Base-by-base conservation (phyloP, 2,329 filamentous ascomycete species). In the Fusarium denticulatum region DNA sequence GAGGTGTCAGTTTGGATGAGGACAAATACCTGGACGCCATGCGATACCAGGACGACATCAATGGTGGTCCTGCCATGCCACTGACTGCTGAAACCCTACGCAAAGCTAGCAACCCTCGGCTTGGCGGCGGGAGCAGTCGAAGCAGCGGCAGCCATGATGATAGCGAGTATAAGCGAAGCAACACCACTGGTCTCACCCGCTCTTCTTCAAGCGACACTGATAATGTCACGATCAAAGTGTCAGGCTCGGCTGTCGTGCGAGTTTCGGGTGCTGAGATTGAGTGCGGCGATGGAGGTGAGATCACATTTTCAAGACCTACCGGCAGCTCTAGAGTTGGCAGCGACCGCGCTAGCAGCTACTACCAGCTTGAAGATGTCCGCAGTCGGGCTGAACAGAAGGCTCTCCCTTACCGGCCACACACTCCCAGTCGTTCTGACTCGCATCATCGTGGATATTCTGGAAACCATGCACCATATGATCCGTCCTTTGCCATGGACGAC, bases 191-290 rank as follows among this genome's bases (percentile, higher is more conserved):
- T 45, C 89, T 90, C 15, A 92, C 89, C 8, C 83, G 87, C 39
- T 88, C 87, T 13, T 83, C 81, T 9, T 81, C 80, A 7, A 87
- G 85, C 64, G 85, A 86, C 58, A 86, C 88, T 61, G 88, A 91
- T 42, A 88, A 91, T 69, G 83, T 91, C 64, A 91, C 88, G 22
- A 91, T 92, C 79, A 88, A 88, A 72, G 84, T 92, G 52, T 87
- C 85, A 30, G 88, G 88, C 18, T 84, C 83, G 37, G 86, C 88
- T n/a, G 83, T 86, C 28, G 85, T 92, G 63, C 86, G 87, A 71
- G 84, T 90, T 32, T 86, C 86, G 42, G 86, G 86, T 34, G 84
- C 89, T 15, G 87, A 90, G 78, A 90, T 92, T 75, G 85, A 88
- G 73, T 90, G 88, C 77, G 83, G 79, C 43, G 87, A 90, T 56